Base-by-base conservation (phyloP, 805 yeast genomes). In the Candida nitratophila region DNA sequence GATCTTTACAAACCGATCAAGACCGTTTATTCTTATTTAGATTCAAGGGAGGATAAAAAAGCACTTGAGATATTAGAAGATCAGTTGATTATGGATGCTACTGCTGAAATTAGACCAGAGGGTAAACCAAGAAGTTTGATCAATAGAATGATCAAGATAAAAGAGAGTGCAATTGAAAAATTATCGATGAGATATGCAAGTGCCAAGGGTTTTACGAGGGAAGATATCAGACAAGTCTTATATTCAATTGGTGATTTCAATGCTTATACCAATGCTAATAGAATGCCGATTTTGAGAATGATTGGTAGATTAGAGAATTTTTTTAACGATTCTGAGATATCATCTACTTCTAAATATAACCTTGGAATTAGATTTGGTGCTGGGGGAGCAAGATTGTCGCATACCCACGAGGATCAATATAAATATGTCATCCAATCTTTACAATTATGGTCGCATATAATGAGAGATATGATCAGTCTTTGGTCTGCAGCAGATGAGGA, bases 401-500 rank as follows among this genome's bases (percentile, higher is more conserved):
- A 85, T 58, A 76, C 74, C 54, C 93, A 85, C 54, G 74, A 71
- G 35, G 78, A 82, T 55, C 95, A 85, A 65, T 83, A 67, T 59
- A 76, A 81, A 49, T 85, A 85, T 54, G 91, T 85, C 14, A 71
- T 77, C 43, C 95, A 86, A 54, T 85, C 91, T 0, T 63, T 85
- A 43, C 77, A 79, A 17, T 60, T 85, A 42, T 85, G 95, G 95
- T 79, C 86, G 0, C 72, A 79, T 45, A 82, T 85, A 46, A 85
- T 83, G 79, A 66, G 85, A 44, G 89, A 86, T 47, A 81, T 85
- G 85, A 79, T 83, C 51, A 76, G 74, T 60, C 63, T 85, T 20
- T 85, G 95, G 95, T 79, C 77, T 32, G 69, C 81, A 31, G 88
- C 91, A 0, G 95, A 85, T 55, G 76, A 74, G 35, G 93, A 86